Evolutionary conservation across 2,329 filamentous ascomycete genomes (phyloP), one percentile per base, ranked within the genome.

Genomic region (Arthroderma sp.): DNA sequence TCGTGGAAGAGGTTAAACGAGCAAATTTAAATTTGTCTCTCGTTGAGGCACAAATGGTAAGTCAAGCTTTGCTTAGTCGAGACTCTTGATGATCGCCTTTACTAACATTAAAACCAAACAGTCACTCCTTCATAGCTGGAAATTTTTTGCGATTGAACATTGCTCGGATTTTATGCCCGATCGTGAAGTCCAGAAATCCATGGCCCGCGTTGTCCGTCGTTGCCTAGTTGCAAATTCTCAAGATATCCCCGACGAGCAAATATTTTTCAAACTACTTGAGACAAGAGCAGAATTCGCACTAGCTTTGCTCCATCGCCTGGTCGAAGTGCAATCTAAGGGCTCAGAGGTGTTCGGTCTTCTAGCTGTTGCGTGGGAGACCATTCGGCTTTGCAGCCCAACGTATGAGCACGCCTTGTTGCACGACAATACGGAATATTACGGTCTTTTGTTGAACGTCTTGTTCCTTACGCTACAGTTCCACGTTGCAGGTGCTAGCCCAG

Each of bases 11-110:
- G 68, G 85, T 98, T 72, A 81, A 85, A 65, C 83, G 84, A 60
- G 93, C 91, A 43, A 98, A 98, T 70, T 76, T 86, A 61, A 97
- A 98, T 70, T 71, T 98, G 55, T 95, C 91, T 23, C 77, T 95
- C 35, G 89, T 98, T 35, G 90, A 97, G 69, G 88, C 91, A 23
- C 90, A 98, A 74, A 85, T 93, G 62, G 84, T 88, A 77, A 73
- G 84, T 69, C 15, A 19, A 43, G 8, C 9, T 28, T 19, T 28
- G n/a, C 28, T 28, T 17, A 5, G 17, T 13, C 33, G 19, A 28
- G n/a, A 6, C 2, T 38, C 5, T 54, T 23, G 15, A n/a, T 41
- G 38, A 15, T 3, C 13, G 7, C 2, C 25, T 28, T 1, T 1
- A 55, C 31, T 33, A 21, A 47, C 38, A 15, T 33, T 56, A 17